A percentile compares a stretch with the other conserved stretches of the same genome.
These are phyloP conservation scores for Apiospora saccharicola DNA, from an alignment of 2,329 filamentous ascomycete genomes.

Conservation along the genomic window DNA sequence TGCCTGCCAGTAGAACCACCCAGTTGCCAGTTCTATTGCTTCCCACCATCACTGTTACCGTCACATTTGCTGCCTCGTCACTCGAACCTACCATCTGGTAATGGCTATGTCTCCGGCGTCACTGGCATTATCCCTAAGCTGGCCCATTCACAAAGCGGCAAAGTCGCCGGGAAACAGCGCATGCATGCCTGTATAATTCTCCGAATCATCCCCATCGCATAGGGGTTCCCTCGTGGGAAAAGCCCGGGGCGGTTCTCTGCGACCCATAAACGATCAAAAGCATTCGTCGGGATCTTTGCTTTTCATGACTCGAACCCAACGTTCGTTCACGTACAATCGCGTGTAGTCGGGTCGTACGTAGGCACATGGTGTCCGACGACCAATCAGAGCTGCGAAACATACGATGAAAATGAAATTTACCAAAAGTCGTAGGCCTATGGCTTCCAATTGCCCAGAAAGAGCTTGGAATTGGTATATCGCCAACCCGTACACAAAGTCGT, in stretches of 20 bases:
- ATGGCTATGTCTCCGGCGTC: background rate
- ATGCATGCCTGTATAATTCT: background rate
- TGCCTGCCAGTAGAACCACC: background rate
- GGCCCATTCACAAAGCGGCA: background rate
- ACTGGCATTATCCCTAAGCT: background rate
- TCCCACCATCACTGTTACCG: slow-evolving; percentile 2
- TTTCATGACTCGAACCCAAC: slow-evolving; percentile 10
- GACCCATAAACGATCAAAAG: background rate
- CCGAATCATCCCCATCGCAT: background rate
- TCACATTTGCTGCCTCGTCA: background rate
- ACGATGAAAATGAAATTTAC: background rate
- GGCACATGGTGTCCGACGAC: background rate
- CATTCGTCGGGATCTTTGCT: background rate
- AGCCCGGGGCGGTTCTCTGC: background rate
- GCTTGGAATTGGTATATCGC: background rate
- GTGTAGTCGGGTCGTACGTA: background rate
- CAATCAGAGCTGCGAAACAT: background rate
- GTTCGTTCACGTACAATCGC: background rate
- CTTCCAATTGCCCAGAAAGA: background rate
- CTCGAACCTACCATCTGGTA: background rate
- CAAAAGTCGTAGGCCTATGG: background rate
- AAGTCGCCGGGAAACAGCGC: background rate
- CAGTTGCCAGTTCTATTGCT: background rate
- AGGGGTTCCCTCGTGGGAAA: slow-evolving; percentile 1
- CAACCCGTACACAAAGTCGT: background rate